Conservation (phyloP, 2,329 filamentous ascomycete species). For the Alternaria triticina region DNA sequence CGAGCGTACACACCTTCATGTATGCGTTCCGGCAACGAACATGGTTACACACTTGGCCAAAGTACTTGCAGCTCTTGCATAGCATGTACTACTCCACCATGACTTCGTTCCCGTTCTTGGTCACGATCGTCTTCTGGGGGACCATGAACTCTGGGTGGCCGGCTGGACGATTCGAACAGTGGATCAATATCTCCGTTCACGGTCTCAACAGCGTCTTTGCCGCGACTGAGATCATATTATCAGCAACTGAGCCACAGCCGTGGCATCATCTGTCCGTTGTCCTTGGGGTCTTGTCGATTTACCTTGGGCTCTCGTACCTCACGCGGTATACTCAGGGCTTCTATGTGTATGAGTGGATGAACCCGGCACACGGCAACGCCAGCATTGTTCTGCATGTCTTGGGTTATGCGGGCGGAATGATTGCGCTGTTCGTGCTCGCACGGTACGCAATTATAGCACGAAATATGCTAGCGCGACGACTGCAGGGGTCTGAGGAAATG, state of each 20-base stretch:
- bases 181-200: constrained; percentile 73
- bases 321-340: constrained; percentile 71
- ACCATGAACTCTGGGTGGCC: constrained; percentile 53
- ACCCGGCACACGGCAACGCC: constrained; percentile 30
- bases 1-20: constrained; percentile 69
- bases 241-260: constrained; percentile 66
- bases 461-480: constrained; percentile 15
- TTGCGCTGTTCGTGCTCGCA: constrained; percentile 25
- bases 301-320: constrained; percentile 75
- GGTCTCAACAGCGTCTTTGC: constrained; percentile 75
- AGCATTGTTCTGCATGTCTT: constrained; percentile 31
- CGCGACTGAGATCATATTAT: constrained; percentile 72
- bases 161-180: constrained; percentile 39
- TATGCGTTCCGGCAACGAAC: constrained; percentile 55
- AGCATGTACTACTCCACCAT: constrained; percentile 47
- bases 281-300: constrained; percentile 70
- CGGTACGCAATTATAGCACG: constrained; percentile 19
- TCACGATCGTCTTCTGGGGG: constrained; percentile 50
- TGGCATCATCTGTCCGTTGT: constrained; percentile 70
- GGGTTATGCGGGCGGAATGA: constrained; percentile 29
- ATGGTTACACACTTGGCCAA: constrained; percentile 45
- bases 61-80: constrained; percentile 41
- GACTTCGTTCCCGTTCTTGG: constrained; percentile 47
- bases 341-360: constrained; percentile 70
- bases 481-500: constrained; percentile 1